Evolutionary conservation across 257 asterid species (phyloP).

Genomic region (Forsythia suspensa): DNA sequence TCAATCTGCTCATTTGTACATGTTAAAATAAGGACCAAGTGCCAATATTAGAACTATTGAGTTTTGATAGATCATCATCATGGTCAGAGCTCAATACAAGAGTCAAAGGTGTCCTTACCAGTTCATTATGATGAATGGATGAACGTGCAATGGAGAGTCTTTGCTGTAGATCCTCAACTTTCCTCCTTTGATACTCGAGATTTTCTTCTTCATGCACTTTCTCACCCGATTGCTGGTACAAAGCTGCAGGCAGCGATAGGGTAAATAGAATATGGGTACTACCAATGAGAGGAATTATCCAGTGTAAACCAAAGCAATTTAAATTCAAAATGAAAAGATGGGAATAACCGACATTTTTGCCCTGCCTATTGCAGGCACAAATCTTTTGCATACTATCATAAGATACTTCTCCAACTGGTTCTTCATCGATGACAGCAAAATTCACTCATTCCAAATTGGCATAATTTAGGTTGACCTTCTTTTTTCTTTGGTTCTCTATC

Average conservation of each 20-base stretch:
- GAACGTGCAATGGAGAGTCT: slow-evolving; percentile 60
- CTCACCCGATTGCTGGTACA: slow-evolving; percentile 90
- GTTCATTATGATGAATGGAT: slow-evolving; percentile 67
- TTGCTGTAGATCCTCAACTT: slow-evolving; percentile 78
- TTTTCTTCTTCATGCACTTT: slow-evolving; percentile 72
- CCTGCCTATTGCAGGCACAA: slow-evolving; percentile 3
- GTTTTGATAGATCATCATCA: neutral
- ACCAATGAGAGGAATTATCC: neutral
- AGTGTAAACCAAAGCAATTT: slow-evolving; percentile 14
- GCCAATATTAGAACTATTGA: neutral
- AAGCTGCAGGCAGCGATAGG: slow-evolving; percentile 48
- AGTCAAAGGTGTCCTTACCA: slow-evolving; percentile 42
- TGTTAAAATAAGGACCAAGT: neutral
- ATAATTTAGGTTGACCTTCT: neutral
- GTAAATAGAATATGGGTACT: slow-evolving; percentile 7
- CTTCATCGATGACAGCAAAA: slow-evolving; percentile 1
- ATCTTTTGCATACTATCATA: neutral
- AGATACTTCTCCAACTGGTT: neutral
- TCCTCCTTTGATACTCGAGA: slow-evolving; percentile 59
- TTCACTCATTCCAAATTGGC: neutral
- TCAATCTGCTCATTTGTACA: slow-evolving; percentile 48
- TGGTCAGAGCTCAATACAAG: slow-evolving; percentile 2
- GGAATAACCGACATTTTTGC: neutral
- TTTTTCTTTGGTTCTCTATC: neutral
- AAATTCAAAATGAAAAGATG: neutral